A percentile compares a stretch with the other conserved stretches of the same genome.
Evolutionary conservation across 257 asterid genomes (phyloP).

Genomic region (Coffea eugenioides): DNA sequence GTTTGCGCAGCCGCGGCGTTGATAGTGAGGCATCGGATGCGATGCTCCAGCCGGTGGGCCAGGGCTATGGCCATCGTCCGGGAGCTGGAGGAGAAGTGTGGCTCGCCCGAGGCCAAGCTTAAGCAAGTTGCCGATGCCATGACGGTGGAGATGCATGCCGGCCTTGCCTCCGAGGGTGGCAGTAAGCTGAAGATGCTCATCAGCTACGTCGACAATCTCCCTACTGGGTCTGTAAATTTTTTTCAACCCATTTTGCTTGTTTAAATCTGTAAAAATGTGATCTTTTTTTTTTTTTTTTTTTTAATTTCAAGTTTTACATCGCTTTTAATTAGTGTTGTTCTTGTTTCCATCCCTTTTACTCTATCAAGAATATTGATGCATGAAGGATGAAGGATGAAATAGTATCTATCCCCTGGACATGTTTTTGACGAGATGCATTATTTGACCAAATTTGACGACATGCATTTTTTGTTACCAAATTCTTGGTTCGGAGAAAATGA

Average conservation of each 20-base stretch:
- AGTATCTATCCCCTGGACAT: background rate
- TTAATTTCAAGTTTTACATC: background rate
- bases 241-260: background rate
- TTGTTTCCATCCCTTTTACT: background rate
- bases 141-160: constrained; percentile 91
- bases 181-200: constrained; percentile 89
- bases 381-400: background rate
- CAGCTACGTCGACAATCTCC: constrained; percentile 76
- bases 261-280: background rate
- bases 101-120: constrained; percentile 60
- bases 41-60: constrained; percentile 62
- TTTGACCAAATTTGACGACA: too few relatives aligned
- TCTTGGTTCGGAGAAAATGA: background rate
- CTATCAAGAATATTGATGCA: background rate
- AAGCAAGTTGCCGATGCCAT: constrained; percentile 73
- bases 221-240: constrained; percentile 52
- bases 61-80: constrained; percentile 47
- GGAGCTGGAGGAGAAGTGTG: constrained; percentile 79
- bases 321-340: background rate
- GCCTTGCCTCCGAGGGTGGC: constrained; percentile 79
- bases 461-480: background rate
- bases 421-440: background rate
- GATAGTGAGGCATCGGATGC: constrained; percentile 64
- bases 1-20: constrained; percentile 61
- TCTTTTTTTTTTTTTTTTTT: constrained; percentile 2